These are phyloP conservation scores for thale cress (Arabidopsis thaliana) DNA, from an alignment of 345 rosid genomes.

Conservation along the genomic window TAIR10.1 NC_003074.8:23322001-23322500, in stretches of 20 bases:
- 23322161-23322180: not conserved
- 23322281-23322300: constrained; percentile 24
- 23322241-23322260: not conserved
- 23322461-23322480: constrained; percentile 29
- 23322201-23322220: not conserved
- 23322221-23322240: not conserved
- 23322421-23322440: constrained; percentile 19
- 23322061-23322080: too few species aligned
- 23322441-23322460: constrained; percentile 23
- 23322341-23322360: constrained; percentile 27
- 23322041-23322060: not conserved
- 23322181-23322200: not conserved
- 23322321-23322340: constrained; percentile 16
- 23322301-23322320: constrained; percentile 1
- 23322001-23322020: not conserved
- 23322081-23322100: not conserved
- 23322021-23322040: not conserved
- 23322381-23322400: not conserved
- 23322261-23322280: not conserved
- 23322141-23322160: not conserved
- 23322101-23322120: not conserved
- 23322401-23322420: not conserved
- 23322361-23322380: constrained; percentile 10
- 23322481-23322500: constrained; percentile 5
- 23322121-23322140: not conserved